Evolutionary conservation across 441 rosid genomes (phyloP), one percentile per base, ranked within the genome.

Genomic region (Corymbia calophylla): DNA sequence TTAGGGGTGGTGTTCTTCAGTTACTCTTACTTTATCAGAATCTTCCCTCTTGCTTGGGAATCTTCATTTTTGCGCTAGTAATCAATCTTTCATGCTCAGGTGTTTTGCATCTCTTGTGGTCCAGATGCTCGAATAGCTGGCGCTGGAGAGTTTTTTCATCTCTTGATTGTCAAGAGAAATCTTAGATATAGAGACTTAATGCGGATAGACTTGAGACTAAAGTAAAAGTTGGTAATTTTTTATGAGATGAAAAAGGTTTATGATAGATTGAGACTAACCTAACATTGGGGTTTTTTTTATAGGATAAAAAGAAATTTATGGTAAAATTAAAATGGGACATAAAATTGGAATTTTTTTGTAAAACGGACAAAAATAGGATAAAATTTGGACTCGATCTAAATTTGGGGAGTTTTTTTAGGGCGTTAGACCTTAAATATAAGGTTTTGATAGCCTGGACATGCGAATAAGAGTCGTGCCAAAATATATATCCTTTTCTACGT

Each of bases 51-150:
- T 2, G 0, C 64, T 58, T 1, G 3, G 14, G 64, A 58, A 58
- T 58, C 64, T 58, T 58, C n/a, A 58, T 23, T 58, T 58, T 58
- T 58, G 7, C 12, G 14, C n/a, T 25, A 58, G 64, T 10, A 58
- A 23, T 25, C 25, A 25, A 58, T 58, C 64, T 14, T 58, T 58
- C 1, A 0, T 25, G n/a, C 64, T 25, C 15, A 25, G 10, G 14
- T 25, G 7, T 10, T 25, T 58, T 58, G 25, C 64, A 58, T 58
- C n/a, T 14, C 64, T 58, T 58, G 14, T 0, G 0, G 1, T 58
- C 5, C 5, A 4, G 44, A 39, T 39, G 44, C 44, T 39, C 0
- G 0, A 1, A 58, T 6, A 58, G 0, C 64, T 58, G 10, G n/a
- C 11, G 64, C 64, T 58, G 0, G 0, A 1, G n/a, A 58, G n/a